phyloP scores from a whole-genome alignment of 2,329 filamentous ascomycete genomes.

The Myotisia sp. region DNA sequence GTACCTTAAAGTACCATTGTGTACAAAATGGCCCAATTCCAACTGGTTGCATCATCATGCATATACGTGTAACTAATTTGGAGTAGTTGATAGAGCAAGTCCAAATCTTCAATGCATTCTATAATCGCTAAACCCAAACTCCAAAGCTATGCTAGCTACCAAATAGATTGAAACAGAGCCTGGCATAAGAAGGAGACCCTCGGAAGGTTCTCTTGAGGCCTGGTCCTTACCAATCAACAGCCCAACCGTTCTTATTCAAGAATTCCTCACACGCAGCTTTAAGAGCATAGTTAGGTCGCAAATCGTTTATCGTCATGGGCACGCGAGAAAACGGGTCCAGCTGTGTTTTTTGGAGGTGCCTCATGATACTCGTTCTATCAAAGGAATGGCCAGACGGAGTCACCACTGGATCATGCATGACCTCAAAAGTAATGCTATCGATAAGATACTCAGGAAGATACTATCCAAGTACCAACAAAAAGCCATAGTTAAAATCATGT shows the following conservation, averaged over 20 bases:
- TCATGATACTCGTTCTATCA: conserved; percentile 69
- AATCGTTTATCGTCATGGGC: conserved; percentile 50
- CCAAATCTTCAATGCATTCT: not conserved
- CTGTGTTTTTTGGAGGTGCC: conserved; percentile 61
- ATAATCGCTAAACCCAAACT: not conserved
- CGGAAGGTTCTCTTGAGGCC: not conserved
- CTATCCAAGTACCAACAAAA: conserved; percentile 14
- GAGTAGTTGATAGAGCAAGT: too few species aligned
- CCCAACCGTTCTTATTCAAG: conserved; percentile 75
- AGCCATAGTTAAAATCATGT: not conserved
- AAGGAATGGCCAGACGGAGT: conserved; percentile 76
- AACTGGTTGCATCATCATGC: too few species aligned
- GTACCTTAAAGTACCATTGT: too few species aligned
- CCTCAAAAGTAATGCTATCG: conserved; percentile 36
- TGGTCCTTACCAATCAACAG: conserved; percentile 60
- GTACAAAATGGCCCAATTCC: too few species aligned
- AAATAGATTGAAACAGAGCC: too few species aligned
- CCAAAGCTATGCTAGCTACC: conserved; percentile 3
- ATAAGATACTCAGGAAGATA: conserved; percentile 36
- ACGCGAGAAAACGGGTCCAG: conserved; percentile 77
- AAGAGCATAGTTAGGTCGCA: conserved; percentile 69
- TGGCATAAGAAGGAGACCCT: not conserved
- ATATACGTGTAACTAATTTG: too few species aligned
- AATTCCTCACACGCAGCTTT: conserved; percentile 77
- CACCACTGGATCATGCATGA: conserved; percentile 39